Base-by-base conservation (phyloP, 768 basidiomycete species). In the Pleurotus sapidus region DNA sequence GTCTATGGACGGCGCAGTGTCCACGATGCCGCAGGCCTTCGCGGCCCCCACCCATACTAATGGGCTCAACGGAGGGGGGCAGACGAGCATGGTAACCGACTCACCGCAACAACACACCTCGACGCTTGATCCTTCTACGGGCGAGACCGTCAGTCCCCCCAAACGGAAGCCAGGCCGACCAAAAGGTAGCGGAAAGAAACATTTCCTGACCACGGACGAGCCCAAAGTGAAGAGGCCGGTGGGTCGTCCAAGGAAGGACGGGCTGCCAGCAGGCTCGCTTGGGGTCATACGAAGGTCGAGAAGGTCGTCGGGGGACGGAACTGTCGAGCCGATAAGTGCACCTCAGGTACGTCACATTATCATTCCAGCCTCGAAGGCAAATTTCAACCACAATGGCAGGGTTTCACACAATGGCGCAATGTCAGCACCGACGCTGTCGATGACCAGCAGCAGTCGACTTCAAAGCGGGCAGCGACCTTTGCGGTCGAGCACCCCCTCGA, bases 231-330 rank as follows among this genome's bases (percentile, higher is more conserved):
- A 90, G 68, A 77, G 91, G 46, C 91, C 91, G 14, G 90, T 92
- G 1, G 91, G 91, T 1, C 77, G 91, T 12, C 91, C 91, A 2
- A 73, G 91, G 63, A 91, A 92, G 69, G 90, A 92, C 62, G 91
- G 91, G 0, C 79, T 89, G 38, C 90, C 90, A 40, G 86, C 90
- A 27, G 90, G 90, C 11, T 87, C 87, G 8, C 82, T 88, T 5
- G 76, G 81, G n/a, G 66, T 54, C 39, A 42, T 42, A 15, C 23
- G 76, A 4, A 60, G 74, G 39, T 24, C 60, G 27, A 61, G 64
- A 24, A 54, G 51, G 20, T 9, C 51, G 5, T 40, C 51, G 18
- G 51, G 39, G 17, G 51, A 39, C 7, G 39, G 38, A 27, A 11
- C 20, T 30, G 51, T 39, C n/a, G 18, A 34, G 24, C 24, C 42